phyloP scores from a whole-genome alignment of 2,329 filamentous ascomycete species.

The Neurospora sp. region DNA sequence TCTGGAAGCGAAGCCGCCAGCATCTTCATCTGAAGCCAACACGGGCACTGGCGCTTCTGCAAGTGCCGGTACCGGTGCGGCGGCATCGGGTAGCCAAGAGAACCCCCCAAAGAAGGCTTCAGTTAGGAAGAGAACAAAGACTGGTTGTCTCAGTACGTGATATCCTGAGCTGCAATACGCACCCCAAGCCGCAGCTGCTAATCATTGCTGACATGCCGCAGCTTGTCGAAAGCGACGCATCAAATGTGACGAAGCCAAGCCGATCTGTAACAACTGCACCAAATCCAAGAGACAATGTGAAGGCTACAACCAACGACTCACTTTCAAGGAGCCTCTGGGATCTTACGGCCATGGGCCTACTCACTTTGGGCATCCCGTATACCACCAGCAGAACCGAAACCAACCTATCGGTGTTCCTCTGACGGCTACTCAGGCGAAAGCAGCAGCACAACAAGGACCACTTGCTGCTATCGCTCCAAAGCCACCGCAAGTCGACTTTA shows the following conservation, averaged over 20 bases:
- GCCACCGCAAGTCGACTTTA: slow-evolving; percentile 30
- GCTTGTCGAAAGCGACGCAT: slow-evolving; percentile 91
- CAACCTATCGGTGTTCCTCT: slow-evolving; percentile 34
- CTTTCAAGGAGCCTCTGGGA: slow-evolving; percentile 66
- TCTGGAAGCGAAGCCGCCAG: neutral
- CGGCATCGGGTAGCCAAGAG: slow-evolving; percentile 26
- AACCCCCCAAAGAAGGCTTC: slow-evolving; percentile 37
- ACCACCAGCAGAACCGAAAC: slow-evolving; percentile 34
- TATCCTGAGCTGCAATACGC: neutral
- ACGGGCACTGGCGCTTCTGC: neutral
- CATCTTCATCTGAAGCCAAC: slow-evolving; percentile 3
- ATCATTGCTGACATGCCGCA: slow-evolving; percentile 24
- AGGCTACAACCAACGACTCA: slow-evolving; percentile 70
- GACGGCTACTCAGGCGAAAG: slow-evolving; percentile 30
- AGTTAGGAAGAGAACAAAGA: slow-evolving; percentile 70
- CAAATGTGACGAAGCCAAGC: slow-evolving; percentile 88
- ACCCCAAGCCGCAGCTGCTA: slow-evolving; percentile 2
- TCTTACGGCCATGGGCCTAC: slow-evolving; percentile 43
- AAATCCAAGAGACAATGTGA: slow-evolving; percentile 79
- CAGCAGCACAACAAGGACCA: slow-evolving; percentile 26
- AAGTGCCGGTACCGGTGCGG: slow-evolving; percentile 11
- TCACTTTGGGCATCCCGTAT: slow-evolving; percentile 31
- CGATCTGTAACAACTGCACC: slow-evolving; percentile 73
- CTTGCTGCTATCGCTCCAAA: slow-evolving; percentile 43
- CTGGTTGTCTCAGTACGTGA: slow-evolving; percentile 74